These are phyloP conservation scores for Cenchrus fungigraminus DNA, from an alignment of 176 grass and related monocot species.

Conservation along the genomic window DNA sequence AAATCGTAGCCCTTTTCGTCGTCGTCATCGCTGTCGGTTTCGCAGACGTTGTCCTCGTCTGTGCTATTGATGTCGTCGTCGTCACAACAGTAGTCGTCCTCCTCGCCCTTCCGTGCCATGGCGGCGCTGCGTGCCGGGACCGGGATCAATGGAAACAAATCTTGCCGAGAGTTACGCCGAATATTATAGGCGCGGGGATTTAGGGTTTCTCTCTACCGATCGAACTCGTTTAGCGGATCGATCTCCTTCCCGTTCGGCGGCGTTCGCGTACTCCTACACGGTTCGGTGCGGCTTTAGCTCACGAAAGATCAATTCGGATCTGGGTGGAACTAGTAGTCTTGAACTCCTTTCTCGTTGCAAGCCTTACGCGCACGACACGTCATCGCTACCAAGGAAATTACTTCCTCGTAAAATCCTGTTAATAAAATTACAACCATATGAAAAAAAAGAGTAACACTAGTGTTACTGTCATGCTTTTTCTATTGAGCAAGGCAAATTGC, in stretches of 20 bases:
- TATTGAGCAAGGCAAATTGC: neutral
- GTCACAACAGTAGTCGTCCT: neutral
- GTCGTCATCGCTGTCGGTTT: too few species aligned
- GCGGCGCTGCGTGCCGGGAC: neutral
- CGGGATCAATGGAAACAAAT: neutral
- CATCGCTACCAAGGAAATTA: neutral
- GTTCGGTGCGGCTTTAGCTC: too few species aligned
- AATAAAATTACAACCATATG: neutral
- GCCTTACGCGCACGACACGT: neutral
- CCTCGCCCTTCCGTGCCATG: slow-evolving; percentile 14
- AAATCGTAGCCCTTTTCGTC: neutral
- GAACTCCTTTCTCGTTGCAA: neutral
- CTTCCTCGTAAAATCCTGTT: neutral
- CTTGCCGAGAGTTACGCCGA: neutral
- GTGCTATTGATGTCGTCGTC: neutral
- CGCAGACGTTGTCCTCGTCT: neutral
- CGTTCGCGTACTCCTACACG: too few species aligned
- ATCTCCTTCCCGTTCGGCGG: neutral
- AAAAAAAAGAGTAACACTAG: too few species aligned
- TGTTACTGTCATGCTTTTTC: too few species aligned
- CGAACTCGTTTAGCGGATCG: neutral
- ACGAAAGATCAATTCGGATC: neutral
- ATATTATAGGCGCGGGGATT: neutral
- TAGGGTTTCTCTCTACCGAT: neutral
- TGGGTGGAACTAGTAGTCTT: neutral